A percentile compares a stretch with the other conserved stretches of the same genome.
phyloP scores from a whole-genome alignment of 768 basidiomycete genomes.

The Rhodotorula kratochvilovae region DNA sequence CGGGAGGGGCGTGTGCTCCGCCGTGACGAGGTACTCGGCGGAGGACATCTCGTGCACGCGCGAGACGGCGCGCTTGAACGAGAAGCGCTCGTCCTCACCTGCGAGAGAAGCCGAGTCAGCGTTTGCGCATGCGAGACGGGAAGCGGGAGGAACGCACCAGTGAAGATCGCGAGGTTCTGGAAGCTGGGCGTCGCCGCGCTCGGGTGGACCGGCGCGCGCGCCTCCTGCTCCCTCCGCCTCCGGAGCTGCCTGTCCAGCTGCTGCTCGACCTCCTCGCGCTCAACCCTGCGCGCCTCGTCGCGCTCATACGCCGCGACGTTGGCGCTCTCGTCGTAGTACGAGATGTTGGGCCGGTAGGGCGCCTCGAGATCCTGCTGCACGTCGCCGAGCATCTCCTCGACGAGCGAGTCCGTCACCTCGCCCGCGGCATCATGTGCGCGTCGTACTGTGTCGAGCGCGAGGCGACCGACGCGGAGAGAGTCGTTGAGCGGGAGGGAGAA shows the following conservation, averaged over 20 bases:
- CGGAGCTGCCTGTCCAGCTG: constrained; percentile 28
- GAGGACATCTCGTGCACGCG: constrained; percentile 58
- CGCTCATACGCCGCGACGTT: constrained; percentile 34
- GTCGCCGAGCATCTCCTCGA: constrained; percentile 56
- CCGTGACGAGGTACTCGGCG: constrained; percentile 40
- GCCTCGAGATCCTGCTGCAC: constrained; percentile 50
- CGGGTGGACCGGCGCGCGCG: constrained; percentile 40
- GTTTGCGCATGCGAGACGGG: too few species aligned
- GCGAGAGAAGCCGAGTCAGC: neutral
- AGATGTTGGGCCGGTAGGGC: constrained; percentile 58
- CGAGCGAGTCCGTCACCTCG: constrained; percentile 42
- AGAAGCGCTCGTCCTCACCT: constrained; percentile 60
- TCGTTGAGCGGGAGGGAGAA: constrained; percentile 20
- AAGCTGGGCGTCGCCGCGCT: constrained; percentile 48
- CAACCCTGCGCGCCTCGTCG: constrained; percentile 4
- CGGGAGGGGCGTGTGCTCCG: constrained; percentile 35
- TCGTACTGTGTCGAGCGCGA: constrained; percentile 37
- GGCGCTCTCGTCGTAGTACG: constrained; percentile 53
- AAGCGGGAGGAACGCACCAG: constrained; percentile 43
- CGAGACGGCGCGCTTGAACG: constrained; percentile 61
- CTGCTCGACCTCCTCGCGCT: constrained; percentile 6
- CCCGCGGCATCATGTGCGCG: constrained; percentile 39
- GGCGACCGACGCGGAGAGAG: neutral
- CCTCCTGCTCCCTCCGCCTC: constrained; percentile 36
- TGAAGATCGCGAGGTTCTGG: constrained; percentile 57